Evolutionary conservation across 1,284 basidiomycete species (phyloP).

Genomic region (Ustilago sp.): DNA sequence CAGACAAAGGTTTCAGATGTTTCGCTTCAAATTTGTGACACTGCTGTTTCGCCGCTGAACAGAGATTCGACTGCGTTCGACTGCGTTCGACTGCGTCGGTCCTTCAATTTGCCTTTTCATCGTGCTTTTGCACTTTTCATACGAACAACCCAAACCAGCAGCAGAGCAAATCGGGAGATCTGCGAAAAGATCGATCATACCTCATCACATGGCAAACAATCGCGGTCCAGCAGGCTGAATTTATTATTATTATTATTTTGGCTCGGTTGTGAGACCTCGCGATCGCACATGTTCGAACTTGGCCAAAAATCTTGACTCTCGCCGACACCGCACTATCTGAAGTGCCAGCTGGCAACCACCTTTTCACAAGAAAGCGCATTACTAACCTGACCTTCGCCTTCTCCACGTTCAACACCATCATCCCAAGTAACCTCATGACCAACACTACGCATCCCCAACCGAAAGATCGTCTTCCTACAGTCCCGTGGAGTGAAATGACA

Average conservation of each 20-base stretch:
- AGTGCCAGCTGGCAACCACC: not conserved
- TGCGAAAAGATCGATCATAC: no score
- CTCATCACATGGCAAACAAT: no score
- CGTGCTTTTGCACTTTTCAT: not conserved
- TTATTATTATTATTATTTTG: no score
- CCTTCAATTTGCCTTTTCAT: not conserved
- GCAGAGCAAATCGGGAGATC: no score
- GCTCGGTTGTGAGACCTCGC: not conserved
- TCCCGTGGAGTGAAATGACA: no score
- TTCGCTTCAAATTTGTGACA: not conserved
- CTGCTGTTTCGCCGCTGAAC: slow-evolving; percentile 1
- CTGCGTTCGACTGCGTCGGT: slow-evolving; percentile 8
- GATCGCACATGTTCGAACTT: not conserved
- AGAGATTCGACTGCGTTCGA: slow-evolving; percentile 9
- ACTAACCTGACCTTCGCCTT: not conserved
- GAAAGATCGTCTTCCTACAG: not conserved
- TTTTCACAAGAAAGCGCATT: slow-evolving; percentile 5
- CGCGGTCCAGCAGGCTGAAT: no score
- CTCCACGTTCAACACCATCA: not conserved
- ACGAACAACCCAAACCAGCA: not conserved
- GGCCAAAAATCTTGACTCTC: not conserved
- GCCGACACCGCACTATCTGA: slow-evolving; percentile 1
- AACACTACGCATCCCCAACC: not conserved
- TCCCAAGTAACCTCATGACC: not conserved
- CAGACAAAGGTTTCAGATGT: no score